Conservation (phyloP, 2,329 filamentous ascomycete genomes). For the Sarocladiaceae sp. region DNA sequence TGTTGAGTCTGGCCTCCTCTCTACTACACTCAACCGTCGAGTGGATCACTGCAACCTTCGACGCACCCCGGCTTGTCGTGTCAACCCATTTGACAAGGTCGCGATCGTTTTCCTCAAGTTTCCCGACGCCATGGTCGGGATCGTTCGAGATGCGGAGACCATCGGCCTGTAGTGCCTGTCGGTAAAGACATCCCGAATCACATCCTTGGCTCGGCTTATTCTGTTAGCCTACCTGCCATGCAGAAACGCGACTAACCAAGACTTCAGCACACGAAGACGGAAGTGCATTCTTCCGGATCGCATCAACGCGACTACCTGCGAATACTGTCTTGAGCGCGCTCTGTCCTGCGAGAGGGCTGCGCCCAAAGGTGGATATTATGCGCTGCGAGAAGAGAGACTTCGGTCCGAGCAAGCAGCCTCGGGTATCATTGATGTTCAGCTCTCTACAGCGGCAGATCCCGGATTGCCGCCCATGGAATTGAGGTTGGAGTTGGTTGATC, state of each 20-base stretch:
- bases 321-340: background rate
- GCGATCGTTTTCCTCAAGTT: background rate
- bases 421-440: background rate
- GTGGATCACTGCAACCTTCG: too few species aligned
- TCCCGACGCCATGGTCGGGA: background rate
- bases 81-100: background rate
- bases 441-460: background rate
- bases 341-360: background rate
- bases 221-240: background rate
- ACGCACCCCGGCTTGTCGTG: too few species aligned
- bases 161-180: conserved; percentile 7
- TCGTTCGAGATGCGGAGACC: background rate
- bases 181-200: background rate
- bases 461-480: conserved; percentile 15
- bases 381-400: background rate
- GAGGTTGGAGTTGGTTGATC: conserved; percentile 22
- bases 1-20: too few species aligned
- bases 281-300: background rate
- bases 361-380: background rate
- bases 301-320: background rate
- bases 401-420: background rate
- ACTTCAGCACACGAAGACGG: background rate
- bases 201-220: background rate
- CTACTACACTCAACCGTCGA: too few species aligned
- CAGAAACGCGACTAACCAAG: background rate